Evolutionary conservation across 495 filamentous ascomycete genomes (phyloP).

Genomic region (Xylaria palmicola): DNA sequence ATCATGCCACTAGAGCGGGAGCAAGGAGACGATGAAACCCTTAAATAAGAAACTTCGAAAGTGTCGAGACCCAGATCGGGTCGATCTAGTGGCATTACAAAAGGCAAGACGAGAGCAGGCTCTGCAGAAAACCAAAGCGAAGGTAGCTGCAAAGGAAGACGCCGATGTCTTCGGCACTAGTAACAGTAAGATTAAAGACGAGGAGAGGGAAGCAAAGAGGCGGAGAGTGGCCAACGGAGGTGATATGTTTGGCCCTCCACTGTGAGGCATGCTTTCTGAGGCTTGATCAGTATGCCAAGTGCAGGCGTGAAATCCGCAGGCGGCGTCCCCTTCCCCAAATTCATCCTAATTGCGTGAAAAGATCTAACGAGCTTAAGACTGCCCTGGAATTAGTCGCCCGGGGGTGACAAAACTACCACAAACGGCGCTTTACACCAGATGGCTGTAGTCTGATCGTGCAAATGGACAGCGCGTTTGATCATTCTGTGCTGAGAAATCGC

Average conservation of each 20-base stretch:
- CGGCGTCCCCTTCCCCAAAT: background rate
- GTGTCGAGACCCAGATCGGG: slow-evolving; percentile 72
- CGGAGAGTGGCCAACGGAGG: slow-evolving; percentile 58
- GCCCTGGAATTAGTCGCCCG: background rate
- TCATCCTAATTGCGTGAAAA: background rate
- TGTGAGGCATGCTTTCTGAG: slow-evolving; percentile 18
- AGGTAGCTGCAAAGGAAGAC: slow-evolving; percentile 40
- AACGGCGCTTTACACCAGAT: too few relatives aligned
- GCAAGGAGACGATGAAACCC: slow-evolving; percentile 46
- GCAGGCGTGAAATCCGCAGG: background rate
- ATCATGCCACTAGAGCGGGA: slow-evolving; percentile 28
- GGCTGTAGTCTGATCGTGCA: background rate
- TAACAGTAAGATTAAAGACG: slow-evolving; percentile 5
- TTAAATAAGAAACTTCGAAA: slow-evolving; percentile 73
- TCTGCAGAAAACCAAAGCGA: slow-evolving; percentile 44
- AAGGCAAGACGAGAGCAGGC: slow-evolving; percentile 44
- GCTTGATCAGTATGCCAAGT: background rate
- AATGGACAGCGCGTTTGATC: background rate
- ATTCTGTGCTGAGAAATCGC: background rate
- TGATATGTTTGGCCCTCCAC: slow-evolving; percentile 56
- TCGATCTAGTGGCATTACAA: slow-evolving; percentile 59
- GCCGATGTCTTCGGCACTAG: slow-evolving; percentile 41
- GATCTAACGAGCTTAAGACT: background rate
- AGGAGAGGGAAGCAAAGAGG: slow-evolving; percentile 53
- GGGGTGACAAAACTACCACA: background rate